Evolutionary conservation across 1,284 basidiomycete species (phyloP), one percentile per base, ranked within the genome.

Genomic region (Tilletia caries): DNA sequence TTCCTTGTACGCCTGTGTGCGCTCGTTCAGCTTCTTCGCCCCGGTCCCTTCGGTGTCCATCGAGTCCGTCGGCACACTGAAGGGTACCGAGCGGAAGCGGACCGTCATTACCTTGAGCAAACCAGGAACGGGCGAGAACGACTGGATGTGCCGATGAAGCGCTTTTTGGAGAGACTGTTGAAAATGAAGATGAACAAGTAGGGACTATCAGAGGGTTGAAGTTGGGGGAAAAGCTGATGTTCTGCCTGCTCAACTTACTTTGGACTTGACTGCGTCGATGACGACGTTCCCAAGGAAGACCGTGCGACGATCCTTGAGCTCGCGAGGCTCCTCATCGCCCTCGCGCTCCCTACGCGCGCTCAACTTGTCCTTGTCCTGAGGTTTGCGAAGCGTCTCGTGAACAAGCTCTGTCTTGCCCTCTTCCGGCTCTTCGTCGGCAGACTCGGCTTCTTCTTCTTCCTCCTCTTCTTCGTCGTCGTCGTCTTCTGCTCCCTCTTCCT

Each of bases 221-320:
- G n/a, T n/a, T n/a, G n/a, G n/a, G n/a, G n/a, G 10, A 18, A 23
- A 82, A 62, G 6, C 20, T 34, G 48, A n/a, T 20, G 60, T 58
- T 32, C 43, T n/a, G n/a, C 66, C 8, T 41, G 37, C 8, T 41
- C 37, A 41, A 74, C 83, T 66, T 75, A 93, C 93, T 83, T 89
- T 90, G 77, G 88, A 89, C 68, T 91, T 90, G 20, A 89, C 89
- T 8, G 91, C 88, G 4, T 91, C 89, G 1, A 91, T 86, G 2
- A 90, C 88, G 0, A 98, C 85, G 82, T 98, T 98, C 12, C 95
- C 95, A n/a, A 98, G 84, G 82, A 98, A 98, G 66, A 97, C 86
- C 1, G 95, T 96, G 33, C 95, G 88, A 23, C 88, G 86, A 79
- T 96, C 89, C 65, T 91, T 62, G 58, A 62, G 13, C 23, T 62